Base-by-base conservation (phyloP, 2,329 filamentous ascomycete species). In the Paraphaeosphaeria sporulosa region DNA sequence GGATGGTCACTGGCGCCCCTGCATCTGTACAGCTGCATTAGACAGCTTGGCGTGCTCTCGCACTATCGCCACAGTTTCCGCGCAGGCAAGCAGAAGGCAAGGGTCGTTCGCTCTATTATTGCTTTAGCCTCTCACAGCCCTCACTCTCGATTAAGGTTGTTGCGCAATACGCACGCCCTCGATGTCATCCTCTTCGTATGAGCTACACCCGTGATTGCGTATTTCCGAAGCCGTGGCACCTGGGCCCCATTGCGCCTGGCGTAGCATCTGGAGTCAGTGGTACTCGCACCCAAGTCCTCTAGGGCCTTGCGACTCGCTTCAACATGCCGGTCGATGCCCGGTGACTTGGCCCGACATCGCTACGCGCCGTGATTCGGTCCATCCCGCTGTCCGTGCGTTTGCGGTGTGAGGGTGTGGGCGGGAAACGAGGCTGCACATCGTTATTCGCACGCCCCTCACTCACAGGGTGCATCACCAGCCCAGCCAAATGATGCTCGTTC, bases 321-420 rank as follows among this genome's bases (percentile, higher is more conserved):
- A 36, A 23, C 51, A 46, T 46, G 47, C 32, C 46, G 46, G 38
- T 40, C n/a, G 30, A 17, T 44, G 21, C 13, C 59, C 46, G 65
- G 66, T 64, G 58, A 64, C 64, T 62, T 65, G 64, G 67, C 64
- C 68, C 68, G 64, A 74, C 67, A 63, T 71, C 71, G 71, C 68
- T 66, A 67, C 62, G 49, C 52, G 53, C 58, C 62, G 58, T 75
- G 71, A 76, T 74, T 75, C 70, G 72, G 63, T 69, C 69, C 61
- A 63, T 68, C 62, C 67, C 68, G 69, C 59, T 54, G 64, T 59
- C 68, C 55, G 65, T 71, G 71, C 67, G 42, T 34, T 43, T 54
- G 53, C 60, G 64, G 64, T 59, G 61, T 58, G 44, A 61, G 67
- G 5, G 64, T 62, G 64, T 63, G 60, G 49, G 56, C 59, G 42